Evolutionary conservation across 2,329 filamentous ascomycete genomes (phyloP), one percentile per base, ranked within the genome.

Genomic region (Graphilbum fragrans): DNA sequence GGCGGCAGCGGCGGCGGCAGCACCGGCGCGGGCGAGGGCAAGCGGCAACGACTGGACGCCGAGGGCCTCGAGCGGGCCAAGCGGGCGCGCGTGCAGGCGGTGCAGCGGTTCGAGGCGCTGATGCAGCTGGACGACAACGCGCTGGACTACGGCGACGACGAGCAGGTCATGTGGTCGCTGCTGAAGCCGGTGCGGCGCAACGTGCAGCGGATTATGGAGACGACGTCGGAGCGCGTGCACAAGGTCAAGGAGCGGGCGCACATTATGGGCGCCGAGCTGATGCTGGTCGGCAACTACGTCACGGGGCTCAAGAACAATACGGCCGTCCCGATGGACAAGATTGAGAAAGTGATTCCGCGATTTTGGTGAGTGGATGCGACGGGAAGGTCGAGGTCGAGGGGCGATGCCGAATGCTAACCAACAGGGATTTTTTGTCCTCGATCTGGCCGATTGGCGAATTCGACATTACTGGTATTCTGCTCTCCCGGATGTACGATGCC

Each of bases 361-460:
- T 62, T 62, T 41, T 62, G 59, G 58, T 59, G 46, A 47, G 53
- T 49, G 25, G 25, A 27, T 27, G 25, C 25, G 8, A 27, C 7
- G 25, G 25, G 25, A 12, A 32, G 16, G 31, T 14, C 25, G 25
- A 29, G 25, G 25, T 29, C 25, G 16, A n/a, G 31, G 31, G 10
- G 31, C 16, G 16, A 32, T 5, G 10, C 9, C 6, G 6, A 32
- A n/a, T 32, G 31, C 6, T 18, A 18, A 18, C 32, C 5, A 34
- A 17, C 9, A 60, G 58, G 59, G 58, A 60, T 41, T 61, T 62
- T 41, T 42, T 62, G 41, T 60, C 58, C 5, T 60, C 58, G 8
- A 60, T 62, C 41, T 62, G 59, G 59, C 59, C 59, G 11, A 52
- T 62, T 20, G 57, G 58, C 21, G 56, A 62, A 6, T 54, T 59